Conservation (phyloP, 1,139 yeast species). For the Kluyveromyces sp. region DNA sequence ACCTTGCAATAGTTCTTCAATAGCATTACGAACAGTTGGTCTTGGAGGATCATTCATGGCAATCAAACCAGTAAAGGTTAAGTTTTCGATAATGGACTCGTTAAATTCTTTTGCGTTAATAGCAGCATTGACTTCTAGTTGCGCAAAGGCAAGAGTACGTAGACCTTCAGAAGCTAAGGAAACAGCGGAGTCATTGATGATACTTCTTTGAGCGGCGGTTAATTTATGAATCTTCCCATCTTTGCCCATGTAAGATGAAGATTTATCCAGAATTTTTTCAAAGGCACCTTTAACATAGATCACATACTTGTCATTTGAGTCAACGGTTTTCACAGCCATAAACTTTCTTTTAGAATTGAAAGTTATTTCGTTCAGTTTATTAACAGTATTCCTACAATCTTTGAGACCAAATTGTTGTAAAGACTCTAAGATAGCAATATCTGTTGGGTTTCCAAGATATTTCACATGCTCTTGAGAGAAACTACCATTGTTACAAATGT, state of each 20-base stretch:
- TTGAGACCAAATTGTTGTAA: slow-evolving; percentile 62
- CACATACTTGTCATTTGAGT: slow-evolving; percentile 47
- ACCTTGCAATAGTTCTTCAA: slow-evolving; percentile 70
- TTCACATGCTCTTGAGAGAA: slow-evolving; percentile 63
- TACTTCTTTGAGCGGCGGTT: slow-evolving; percentile 40
- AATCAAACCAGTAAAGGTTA: slow-evolving; percentile 73
- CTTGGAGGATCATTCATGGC: slow-evolving; percentile 98
- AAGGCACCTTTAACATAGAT: slow-evolving; percentile 84
- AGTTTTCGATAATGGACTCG: slow-evolving; percentile 42
- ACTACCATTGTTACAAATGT: slow-evolving; percentile 73
- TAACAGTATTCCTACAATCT: slow-evolving; percentile 47
- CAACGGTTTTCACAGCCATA: slow-evolving; percentile 63
- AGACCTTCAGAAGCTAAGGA: slow-evolving; percentile 74
- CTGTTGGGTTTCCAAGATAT: slow-evolving; percentile 88
- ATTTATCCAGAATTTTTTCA: slow-evolving; percentile 61
- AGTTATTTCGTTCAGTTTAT: slow-evolving; percentile 66
- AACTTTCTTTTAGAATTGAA: slow-evolving; percentile 78
- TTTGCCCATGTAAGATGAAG: slow-evolving; percentile 51
- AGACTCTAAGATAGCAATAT: slow-evolving; percentile 77
- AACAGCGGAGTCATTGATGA: slow-evolving; percentile 49
- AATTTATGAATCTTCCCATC: slow-evolving; percentile 48
- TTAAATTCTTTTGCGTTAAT: slow-evolving; percentile 32
- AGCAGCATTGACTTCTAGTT: slow-evolving; percentile 25
- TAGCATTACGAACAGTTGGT: slow-evolving; percentile 66
- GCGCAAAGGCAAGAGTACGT: slow-evolving; percentile 78